phyloP scores from a whole-genome alignment of 306 rosid genomes.

The Cucumis cinereus region DNA sequence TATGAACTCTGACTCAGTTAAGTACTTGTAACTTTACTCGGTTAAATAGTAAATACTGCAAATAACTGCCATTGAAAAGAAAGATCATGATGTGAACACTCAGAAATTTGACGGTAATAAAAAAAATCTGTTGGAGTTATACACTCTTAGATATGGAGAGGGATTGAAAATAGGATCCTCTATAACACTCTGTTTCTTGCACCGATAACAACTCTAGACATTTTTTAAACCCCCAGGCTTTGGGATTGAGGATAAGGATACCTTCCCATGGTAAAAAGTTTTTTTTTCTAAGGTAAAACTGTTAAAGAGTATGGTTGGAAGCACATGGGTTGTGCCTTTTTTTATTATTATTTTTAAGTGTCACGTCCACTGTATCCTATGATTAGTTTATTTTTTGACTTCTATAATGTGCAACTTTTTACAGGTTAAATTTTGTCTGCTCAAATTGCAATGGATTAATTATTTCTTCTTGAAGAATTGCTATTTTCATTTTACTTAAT shows the following conservation, averaged over 20 bases:
- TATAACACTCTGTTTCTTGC: neutral
- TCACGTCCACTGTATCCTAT: neutral
- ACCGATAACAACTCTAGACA: neutral
- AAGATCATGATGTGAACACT: slow-evolving; percentile 3
- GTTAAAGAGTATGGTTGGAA: neutral
- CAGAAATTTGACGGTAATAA: neutral
- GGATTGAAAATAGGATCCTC: neutral
- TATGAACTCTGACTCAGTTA: neutral
- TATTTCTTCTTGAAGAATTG: neutral
- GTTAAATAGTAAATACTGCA: neutral
- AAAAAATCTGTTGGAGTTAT: neutral
- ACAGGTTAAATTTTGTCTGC: neutral
- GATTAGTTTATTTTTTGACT: neutral
- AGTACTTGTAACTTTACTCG: neutral
- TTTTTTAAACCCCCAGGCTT: neutral
- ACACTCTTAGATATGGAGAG: neutral
- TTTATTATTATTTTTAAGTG: neutral
- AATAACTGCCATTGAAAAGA: neutral
- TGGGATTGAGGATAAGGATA: neutral
- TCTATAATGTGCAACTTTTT: neutral
- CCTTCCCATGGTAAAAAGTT: neutral
- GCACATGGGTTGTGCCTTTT: neutral
- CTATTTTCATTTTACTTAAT: neutral
- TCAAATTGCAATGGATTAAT: neutral
- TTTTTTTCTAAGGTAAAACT: neutral